These are phyloP conservation scores for Udeniomyces megalosporus DNA, from an alignment of 768 basidiomycete genomes.

Conservation along the genomic window DNA sequence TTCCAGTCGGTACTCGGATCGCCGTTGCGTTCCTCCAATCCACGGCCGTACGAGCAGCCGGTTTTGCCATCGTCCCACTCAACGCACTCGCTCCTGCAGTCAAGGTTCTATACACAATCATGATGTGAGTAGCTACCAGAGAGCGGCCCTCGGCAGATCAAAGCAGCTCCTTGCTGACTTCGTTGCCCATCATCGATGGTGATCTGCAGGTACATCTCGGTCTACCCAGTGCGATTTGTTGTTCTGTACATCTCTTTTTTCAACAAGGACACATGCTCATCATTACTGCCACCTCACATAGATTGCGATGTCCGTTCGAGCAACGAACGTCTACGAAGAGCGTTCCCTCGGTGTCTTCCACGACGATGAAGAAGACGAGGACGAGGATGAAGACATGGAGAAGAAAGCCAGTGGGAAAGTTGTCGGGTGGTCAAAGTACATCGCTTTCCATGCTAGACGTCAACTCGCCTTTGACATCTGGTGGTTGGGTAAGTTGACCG, in stretches of 20 bases:
- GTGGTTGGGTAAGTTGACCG: slow-evolving; percentile 36
- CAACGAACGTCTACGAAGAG: slow-evolving; percentile 65
- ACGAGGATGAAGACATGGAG: slow-evolving; percentile 19
- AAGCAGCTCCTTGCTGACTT: background rate
- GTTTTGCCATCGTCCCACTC: slow-evolving; percentile 62
- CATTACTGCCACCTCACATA: background rate
- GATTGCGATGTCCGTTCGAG: slow-evolving; percentile 49
- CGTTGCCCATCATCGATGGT: background rate
- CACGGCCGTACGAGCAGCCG: slow-evolving; percentile 61
- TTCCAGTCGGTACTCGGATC: slow-evolving; percentile 57
- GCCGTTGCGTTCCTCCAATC: slow-evolving; percentile 64
- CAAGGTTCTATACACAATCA: slow-evolving; percentile 50
- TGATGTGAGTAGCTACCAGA: slow-evolving; percentile 64
- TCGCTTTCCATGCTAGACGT: slow-evolving; percentile 59
- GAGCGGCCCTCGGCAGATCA: no score
- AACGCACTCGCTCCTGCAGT: slow-evolving; percentile 70
- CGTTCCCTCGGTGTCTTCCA: slow-evolving; percentile 67
- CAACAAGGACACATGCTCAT: background rate
- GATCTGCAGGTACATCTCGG: slow-evolving; percentile 33
- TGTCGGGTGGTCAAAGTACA: slow-evolving; percentile 21
- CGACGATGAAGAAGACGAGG: slow-evolving; percentile 33
- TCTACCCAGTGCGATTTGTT: slow-evolving; percentile 18
- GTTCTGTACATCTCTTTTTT: background rate
- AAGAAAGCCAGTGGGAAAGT: slow-evolving; percentile 17
- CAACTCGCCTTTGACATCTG: slow-evolving; percentile 59